Base-by-base conservation (phyloP, 768 basidiomycete genomes). In the Paxillus involutus region DNA sequence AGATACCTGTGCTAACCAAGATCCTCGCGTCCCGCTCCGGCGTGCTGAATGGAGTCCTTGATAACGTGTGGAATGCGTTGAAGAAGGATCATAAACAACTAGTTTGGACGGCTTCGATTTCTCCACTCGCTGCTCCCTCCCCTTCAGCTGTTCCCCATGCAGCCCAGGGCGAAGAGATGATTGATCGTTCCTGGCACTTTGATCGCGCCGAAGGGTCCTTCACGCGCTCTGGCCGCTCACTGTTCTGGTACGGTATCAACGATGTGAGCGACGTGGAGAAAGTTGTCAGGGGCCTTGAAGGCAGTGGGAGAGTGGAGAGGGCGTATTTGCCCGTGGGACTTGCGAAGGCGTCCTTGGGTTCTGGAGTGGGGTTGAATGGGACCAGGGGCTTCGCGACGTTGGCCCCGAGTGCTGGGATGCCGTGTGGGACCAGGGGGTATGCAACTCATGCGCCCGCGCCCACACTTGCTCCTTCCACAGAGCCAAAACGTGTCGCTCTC, bases 161-260 rank as follows among this genome's bases (percentile, higher is more conserved):
- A 29, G 47, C 57, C 40, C 65, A 60, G 32, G 94, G 98, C 59
- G 96, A 98, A 69, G 96, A 98, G 75, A 67, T 65, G 52, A 59
- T 66, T 46, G 95, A 97, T 73, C 85, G 95, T 39, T 83, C 88
- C 4, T 99, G 97, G 97, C 96, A 99, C 75, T 99, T 98, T 64
- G 96, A 99, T 77, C 86, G 94, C 51, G 94, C 97, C 0, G 95
- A 98, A 61, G 97, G 97, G 1, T 93, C 91, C 72, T 99, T 99
- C 77, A 96, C 94, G 16, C 81, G 97, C 37, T 91, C 91, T 16
- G 95, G 96, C 17, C 86, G 86, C 73, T 94, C 87, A 65, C 73
- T 99, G 66, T 98, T 97, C 82, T 99, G 97, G 96, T 98, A 96
- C 67, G 97, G 97, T 42, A 80, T 98, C 26, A 86, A 88, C 58